Percentiles rank a stretch among this genome's conserved stretches.
phyloP scores from a whole-genome alignment of 805 yeast genomes.

The Ogataea ganodermae region DNA sequence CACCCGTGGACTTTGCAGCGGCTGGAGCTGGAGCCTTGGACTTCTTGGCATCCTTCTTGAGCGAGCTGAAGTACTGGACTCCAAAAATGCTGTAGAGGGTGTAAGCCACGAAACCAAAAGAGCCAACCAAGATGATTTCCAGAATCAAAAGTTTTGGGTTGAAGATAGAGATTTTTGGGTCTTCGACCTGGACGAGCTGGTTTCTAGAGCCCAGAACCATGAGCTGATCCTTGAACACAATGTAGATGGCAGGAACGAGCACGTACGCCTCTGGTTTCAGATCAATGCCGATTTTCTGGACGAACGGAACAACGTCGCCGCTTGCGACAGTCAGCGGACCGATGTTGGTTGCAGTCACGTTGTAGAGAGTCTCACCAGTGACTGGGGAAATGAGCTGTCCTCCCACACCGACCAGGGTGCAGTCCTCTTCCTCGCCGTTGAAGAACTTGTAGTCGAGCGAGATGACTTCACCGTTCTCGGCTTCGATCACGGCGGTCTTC shows the following conservation, averaged over 20 bases:
- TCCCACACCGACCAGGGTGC: conserved; percentile 65
- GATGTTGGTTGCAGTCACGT: conserved; percentile 63
- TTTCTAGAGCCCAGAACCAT: conserved; percentile 59
- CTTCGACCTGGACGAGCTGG: conserved; percentile 59
- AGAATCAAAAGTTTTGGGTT: conserved; percentile 72
- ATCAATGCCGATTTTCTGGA: conserved; percentile 61
- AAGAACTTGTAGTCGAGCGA: conserved; percentile 52
- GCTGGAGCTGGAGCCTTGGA: conserved; percentile 30
- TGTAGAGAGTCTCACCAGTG: conserved; percentile 52
- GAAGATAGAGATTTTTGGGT: conserved; percentile 66
- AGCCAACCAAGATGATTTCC: conserved; percentile 51
- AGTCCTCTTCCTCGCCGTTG: conserved; percentile 53
- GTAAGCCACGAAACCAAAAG: conserved; percentile 54
- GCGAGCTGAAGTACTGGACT: conserved; percentile 46
- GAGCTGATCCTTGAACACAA: conserved; percentile 50
- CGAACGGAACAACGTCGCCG: conserved; percentile 51
- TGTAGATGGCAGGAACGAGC: conserved; percentile 60
- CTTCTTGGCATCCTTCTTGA: conserved; percentile 33
- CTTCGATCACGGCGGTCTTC: conserved; percentile 43
- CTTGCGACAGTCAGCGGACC: conserved; percentile 59
- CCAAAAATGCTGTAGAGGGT: conserved; percentile 47
- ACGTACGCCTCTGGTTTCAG: conserved; percentile 58
- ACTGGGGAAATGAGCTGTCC: conserved; percentile 62
- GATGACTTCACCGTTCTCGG: conserved; percentile 53
- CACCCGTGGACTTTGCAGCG: conserved; percentile 33